Conservation (phyloP, 129 eudicot genomes). For the sunflower (Helianthus annuus) region HanXRQr2.0-SUNRISE NC_035446.2:77100659-77101158, state of each 20-base stretch:
- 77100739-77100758: too few relatives aligned
- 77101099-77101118: constrained; percentile 90
- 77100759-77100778: too few relatives aligned
- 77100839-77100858: not conserved
- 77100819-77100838: not conserved
- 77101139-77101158: constrained; percentile 75
- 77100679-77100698: too few relatives aligned
- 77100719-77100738: too few relatives aligned
- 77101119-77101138: constrained; percentile 96
- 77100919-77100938: constrained; percentile 77
- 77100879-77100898: constrained; percentile 6
- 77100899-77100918: constrained; percentile 1
- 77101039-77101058: constrained; percentile 1
- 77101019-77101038: constrained; percentile 18
- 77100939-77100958: constrained; percentile 93
- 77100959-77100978: constrained; percentile 99
- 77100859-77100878: not conserved
- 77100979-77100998: constrained; percentile 47
- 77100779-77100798: too few relatives aligned
- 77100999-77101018: constrained; percentile 26
- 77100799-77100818: not conserved
- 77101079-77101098: constrained; percentile 93
- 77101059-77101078: constrained; percentile 65
- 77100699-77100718: too few relatives aligned
- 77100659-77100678: too few relatives aligned